These are phyloP conservation scores for Corynascus novoguineensis DNA, from an alignment of 495 filamentous ascomycete genomes.

Conservation along the genomic window DNA sequence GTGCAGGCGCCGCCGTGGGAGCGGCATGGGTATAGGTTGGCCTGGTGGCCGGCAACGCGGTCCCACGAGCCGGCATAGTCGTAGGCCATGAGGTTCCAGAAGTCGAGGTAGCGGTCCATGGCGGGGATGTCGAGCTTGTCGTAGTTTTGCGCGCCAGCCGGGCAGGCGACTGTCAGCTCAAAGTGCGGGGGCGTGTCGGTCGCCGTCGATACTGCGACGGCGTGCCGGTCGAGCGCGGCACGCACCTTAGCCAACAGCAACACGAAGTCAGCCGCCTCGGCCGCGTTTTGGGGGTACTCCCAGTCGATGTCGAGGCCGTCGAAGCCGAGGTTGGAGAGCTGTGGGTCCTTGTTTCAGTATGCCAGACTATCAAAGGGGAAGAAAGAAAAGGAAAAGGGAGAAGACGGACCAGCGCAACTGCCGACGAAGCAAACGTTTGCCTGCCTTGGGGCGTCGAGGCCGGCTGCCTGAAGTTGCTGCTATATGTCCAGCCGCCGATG, in stretches of 20 bases:
- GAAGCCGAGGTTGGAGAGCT: slow-evolving; percentile 56
- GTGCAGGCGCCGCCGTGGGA: slow-evolving; percentile 57
- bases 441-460: slow-evolving; percentile 59
- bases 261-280: slow-evolving; percentile 71
- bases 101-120: slow-evolving; percentile 82
- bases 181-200: slow-evolving; percentile 52
- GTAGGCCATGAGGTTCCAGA: slow-evolving; percentile 92
- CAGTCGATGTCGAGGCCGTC: slow-evolving; percentile 60
- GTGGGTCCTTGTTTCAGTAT: neutral
- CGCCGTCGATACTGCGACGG: slow-evolving; percentile 37
- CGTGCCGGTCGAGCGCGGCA: slow-evolving; percentile 57
- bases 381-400: neutral
- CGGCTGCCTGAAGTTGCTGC: slow-evolving; percentile 73
- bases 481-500: slow-evolving; percentile 97
- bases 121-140: slow-evolving; percentile 61
- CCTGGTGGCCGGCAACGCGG: slow-evolving; percentile 64
- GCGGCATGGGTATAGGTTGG: slow-evolving; percentile 62
- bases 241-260: slow-evolving; percentile 61
- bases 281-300: slow-evolving; percentile 51
- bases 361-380: too few species aligned
- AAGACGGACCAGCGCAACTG: slow-evolving; percentile 51
- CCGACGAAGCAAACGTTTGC: slow-evolving; percentile 60
- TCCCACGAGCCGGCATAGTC: slow-evolving; percentile 82
- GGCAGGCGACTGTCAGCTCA: slow-evolving; percentile 74
- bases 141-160: slow-evolving; percentile 65